Base-by-base conservation (phyloP, 2,329 filamentous ascomycete genomes). In the Aspergillus udagawae region DNA sequence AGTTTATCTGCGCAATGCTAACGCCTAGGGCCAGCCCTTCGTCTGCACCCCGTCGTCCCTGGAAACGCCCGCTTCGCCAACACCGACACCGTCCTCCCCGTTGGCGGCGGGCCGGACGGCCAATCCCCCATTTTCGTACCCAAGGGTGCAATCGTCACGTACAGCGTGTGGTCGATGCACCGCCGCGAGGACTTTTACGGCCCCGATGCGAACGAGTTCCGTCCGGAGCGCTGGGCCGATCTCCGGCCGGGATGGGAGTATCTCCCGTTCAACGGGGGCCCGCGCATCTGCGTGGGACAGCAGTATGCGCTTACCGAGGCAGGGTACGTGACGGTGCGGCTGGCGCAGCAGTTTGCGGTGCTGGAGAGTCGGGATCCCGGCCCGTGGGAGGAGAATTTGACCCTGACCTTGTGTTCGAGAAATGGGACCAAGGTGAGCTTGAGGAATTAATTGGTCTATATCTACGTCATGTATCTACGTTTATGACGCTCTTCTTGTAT, bases 161-260 rank as follows among this genome's bases (percentile, higher is more conserved):
- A 90, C 78, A 84, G 80, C 45, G 79, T 87, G 0, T 80, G 89
- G 51, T 73, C 82, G 9, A 88, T 92, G 87, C 88, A 92, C 68
- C 83, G 88, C 2, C 82, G 87, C 21, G 67, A 65, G 28, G 76
- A 79, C 54, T 66, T 72, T 60, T 79, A 68, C 57, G 75, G 76
- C 6, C 32, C 62, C 9, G 77, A 79, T 44, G 73, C 75, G 9
- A 63, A 75, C 2, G 71, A 70, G 35, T 81, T 76, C 68, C 67
- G 66, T 50, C 79, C 79, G 0, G 78, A 79, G 68, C 69, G 79
- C 47, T 81, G 77, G 78, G 73, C 73, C 27, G 57, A 54, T 12
- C 47, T 54, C 38, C 14, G 45, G 14, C 58, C 57, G 27, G 60
- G 60, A 35, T 70, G 66, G 65, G 64, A 61, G 21, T 70, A 62